Percentiles rank a stretch among this genome's conserved stretches.
Conservation (phyloP, 164 flowering plant genomes). For the Chimonanthus salicifolius region DNA sequence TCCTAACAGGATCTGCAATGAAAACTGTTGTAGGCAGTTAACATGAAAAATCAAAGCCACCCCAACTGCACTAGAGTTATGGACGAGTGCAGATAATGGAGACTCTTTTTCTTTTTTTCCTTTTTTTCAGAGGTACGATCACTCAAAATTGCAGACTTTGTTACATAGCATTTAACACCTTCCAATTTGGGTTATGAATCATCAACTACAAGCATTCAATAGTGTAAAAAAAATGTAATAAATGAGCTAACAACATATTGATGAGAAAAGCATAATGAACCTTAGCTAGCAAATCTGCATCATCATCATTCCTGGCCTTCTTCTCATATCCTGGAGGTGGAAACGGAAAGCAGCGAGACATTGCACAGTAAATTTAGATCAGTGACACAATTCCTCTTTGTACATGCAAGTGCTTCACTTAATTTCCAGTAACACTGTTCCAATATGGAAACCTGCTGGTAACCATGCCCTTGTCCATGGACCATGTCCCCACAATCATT, state of each 20-base stretch:
- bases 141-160: too few relatives aligned
- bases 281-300: constrained; percentile 57
- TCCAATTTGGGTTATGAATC: neutral
- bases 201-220: neutral
- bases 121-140: too few relatives aligned
- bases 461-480: constrained; percentile 65
- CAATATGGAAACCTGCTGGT: constrained; percentile 44
- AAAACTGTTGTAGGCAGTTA: too few relatives aligned
- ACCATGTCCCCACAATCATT: constrained; percentile 77
- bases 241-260: neutral
- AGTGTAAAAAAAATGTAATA: neutral
- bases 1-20: neutral
- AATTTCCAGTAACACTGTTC: constrained; percentile 37
- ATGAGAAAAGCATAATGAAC: constrained; percentile 21
- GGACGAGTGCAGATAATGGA: too few relatives aligned
- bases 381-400: constrained; percentile 22
- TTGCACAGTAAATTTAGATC: constrained; percentile 39
- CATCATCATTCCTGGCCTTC: constrained; percentile 52
- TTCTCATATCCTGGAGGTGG: constrained; percentile 97
- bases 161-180: neutral
- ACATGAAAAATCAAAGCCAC: too few relatives aligned
- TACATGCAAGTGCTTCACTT: constrained; percentile 20
- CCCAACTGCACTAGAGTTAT: too few relatives aligned
- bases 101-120: too few relatives aligned
- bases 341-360: constrained; percentile 99